Base-by-base conservation (phyloP, 768 basidiomycete genomes). In the Tylopilus balloui region DNA sequence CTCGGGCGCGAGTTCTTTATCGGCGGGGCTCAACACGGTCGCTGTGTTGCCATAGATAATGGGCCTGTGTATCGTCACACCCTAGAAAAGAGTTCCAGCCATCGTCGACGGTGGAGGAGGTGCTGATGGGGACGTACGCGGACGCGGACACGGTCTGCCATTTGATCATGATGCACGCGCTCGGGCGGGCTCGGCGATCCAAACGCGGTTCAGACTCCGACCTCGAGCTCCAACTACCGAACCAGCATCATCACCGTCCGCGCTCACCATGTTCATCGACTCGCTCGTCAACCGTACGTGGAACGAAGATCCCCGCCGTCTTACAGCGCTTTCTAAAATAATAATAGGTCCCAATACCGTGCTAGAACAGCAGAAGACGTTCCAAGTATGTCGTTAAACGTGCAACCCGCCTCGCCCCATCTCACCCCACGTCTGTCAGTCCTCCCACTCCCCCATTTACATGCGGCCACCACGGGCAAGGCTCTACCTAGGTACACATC, bases 31-130 rank as follows among this genome's bases (percentile, higher is more conserved):
- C 52, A 99, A 67, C 47, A 92, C 81, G 1, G 79, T 76, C 27
- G 95, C 91, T 12, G 86, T 88, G 66, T 98, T 98, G 41, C 96
- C 96, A 71, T 97, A 98, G 52, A 98, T 89, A 56, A 99, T 81
- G 2, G 94, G 91, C 42, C 96, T 78, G 64, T 82, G 83, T 44
- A 98, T 89, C 55, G 80, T 87, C 35, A 94, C 72, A 29, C 92
- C 93, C 92, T 95, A 19, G 21, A 28, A 6, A 17, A 8, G 14
- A 7, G 14, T 15, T 5, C 9, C 19, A 6, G 35, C 14, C 11
- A 20, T 10, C 11, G 17, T 4, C 1, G 11, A 14, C 3, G 19
- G 19, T 20, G 3, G 35, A 5, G 25, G 21, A 14, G 0, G 14
- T 19, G 7, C 12, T 3, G 3, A 21, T 14, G 9, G 19, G 27